Conservation (phyloP, 805 yeast genomes). For the Pichia kluyveri region DNA sequence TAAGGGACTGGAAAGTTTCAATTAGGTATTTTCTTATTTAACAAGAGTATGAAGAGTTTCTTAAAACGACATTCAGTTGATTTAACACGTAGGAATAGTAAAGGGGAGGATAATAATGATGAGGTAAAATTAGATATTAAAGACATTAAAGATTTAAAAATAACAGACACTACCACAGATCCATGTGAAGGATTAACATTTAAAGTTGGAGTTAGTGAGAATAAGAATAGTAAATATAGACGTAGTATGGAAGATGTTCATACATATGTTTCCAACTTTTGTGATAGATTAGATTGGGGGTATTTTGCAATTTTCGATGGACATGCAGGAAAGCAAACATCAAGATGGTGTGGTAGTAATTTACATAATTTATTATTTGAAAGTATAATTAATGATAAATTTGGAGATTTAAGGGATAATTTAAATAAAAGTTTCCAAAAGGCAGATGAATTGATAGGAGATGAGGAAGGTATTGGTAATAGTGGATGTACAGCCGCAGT, state of each 20-base stretch:
- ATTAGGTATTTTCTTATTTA: not conserved
- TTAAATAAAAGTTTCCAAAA: constrained; percentile 61
- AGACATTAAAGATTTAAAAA: not conserved
- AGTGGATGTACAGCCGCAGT: constrained; percentile 96
- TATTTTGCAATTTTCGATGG: constrained; percentile 95
- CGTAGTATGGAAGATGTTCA: constrained; percentile 96
- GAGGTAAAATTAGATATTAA: constrained; percentile 2
- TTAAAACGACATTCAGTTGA: constrained; percentile 19
- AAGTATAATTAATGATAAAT: constrained; percentile 38
- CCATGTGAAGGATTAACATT: constrained; percentile 59
- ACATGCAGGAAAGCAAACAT: constrained; percentile 90
- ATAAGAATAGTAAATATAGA: constrained; percentile 70
- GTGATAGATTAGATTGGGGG: constrained; percentile 87
- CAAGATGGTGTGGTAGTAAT: constrained; percentile 90
- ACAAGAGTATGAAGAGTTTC: constrained; percentile 11
- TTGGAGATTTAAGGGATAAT: constrained; percentile 52
- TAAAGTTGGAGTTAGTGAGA: constrained; percentile 86
- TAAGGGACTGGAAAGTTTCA: too few species aligned
- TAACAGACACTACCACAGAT: too few species aligned
- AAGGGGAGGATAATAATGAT: constrained; percentile 2
- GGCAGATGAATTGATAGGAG: constrained; percentile 62
- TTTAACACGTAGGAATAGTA: constrained; percentile 4
- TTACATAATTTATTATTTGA: constrained; percentile 63
- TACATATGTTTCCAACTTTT: constrained; percentile 84
- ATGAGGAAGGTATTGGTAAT: constrained; percentile 48